Base-by-base conservation (phyloP, 2,329 filamentous ascomycete species). In the Periconia sp. region DNA sequence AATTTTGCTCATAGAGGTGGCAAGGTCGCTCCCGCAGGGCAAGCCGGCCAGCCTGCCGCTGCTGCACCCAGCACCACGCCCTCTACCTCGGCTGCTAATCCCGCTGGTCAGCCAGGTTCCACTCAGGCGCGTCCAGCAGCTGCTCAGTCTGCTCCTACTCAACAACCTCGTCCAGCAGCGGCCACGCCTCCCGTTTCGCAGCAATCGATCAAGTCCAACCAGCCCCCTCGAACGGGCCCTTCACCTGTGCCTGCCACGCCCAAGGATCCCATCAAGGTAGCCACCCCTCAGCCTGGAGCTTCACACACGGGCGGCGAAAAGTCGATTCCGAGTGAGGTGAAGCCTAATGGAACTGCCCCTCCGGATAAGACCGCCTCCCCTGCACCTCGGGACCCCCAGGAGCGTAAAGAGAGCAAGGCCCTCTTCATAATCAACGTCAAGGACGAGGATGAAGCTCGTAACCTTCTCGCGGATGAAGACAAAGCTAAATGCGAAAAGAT, bases 1-100 rank as follows among this genome's bases (percentile, higher is more conserved):
- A 99, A 99, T 82, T 99, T 99, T 74, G 92, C 94, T 20, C 94
- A 99, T 74, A 89, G 94, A 65, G 91, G 90, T 59, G 87, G 90
- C 53, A 97, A 97, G 80, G 74, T 55, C 68, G 74, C 60, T 41
- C 72, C 72, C 46, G 62, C 64, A 33, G 66, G 63, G 20, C 75
- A 79, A 56, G 68, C 66, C 40, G 61, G 64, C 27, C 74, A 75
- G 41, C 64, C 72, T 41, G 66, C 68, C 20, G 70, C 76, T 14
- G 69, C 71, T 18, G 70, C 72, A 17, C 49, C 63, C 42, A 61
- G 70, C 10, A 68, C 68, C 42, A 59, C 48, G 15, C 69, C 69
- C 61, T 75, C 72, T 17, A 72, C 74, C 33, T 68, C 70, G 42
- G 62, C 68, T 50, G 74, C 74, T n/a, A 77, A 68, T 50, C 71